Percentiles rank a stretch among this genome's conserved stretches.
Evolutionary conservation across 2,329 filamentous ascomycete species (phyloP).

Genomic region (Penicillium brasilianum): DNA sequence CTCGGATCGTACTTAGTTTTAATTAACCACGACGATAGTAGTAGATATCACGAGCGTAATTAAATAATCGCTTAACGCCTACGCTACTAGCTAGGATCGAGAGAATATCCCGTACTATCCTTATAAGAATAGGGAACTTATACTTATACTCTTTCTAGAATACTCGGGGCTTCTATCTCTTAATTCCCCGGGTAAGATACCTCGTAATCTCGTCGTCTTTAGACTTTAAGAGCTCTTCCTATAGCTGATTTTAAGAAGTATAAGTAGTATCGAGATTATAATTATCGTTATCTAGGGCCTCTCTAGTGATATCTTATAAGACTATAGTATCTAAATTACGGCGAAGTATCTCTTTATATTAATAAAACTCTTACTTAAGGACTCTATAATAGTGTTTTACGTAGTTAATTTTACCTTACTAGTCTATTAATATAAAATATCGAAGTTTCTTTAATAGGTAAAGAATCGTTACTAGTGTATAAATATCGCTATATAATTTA

Average conservation of each 20-base stretch:
- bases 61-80: not conserved
- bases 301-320: not conserved
- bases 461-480: not conserved
- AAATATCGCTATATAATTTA: not conserved
- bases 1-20: not conserved
- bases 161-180: not conserved
- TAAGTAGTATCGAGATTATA: not conserved
- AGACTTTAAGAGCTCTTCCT: not conserved
- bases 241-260: not conserved
- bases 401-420: slow-evolving; percentile 2
- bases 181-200: not conserved
- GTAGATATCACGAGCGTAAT: not conserved
- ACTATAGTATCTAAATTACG: not conserved
- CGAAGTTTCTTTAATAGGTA: slow-evolving; percentile 1
- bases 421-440: slow-evolving; percentile 4
- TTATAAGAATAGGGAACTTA: not conserved
- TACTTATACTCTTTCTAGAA: not conserved
- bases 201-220: not conserved
- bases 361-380: not conserved
- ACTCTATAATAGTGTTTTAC: slow-evolving; percentile 2
- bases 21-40: not conserved
- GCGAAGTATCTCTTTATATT: slow-evolving; percentile 7
- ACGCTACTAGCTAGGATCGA: not conserved
- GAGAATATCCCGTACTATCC: not conserved
- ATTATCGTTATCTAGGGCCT: not conserved